Evolutionary conservation across 768 basidiomycete species (phyloP).

Genomic region (Suillus spraguei): DNA sequence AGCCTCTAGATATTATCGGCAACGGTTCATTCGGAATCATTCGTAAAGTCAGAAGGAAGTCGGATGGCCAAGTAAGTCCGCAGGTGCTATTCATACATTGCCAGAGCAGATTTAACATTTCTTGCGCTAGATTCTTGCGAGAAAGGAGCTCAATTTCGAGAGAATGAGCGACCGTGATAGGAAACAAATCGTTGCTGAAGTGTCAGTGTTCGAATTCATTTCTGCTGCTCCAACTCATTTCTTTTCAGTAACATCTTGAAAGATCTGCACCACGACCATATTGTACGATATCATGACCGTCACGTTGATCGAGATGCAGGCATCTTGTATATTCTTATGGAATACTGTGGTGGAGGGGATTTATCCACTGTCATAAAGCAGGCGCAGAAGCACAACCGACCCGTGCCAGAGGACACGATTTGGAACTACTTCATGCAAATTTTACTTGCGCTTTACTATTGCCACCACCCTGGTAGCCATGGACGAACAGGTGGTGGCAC

Average conservation of each 20-base stretch:
- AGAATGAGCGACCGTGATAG: constrained; percentile 95
- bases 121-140: constrained; percentile 68
- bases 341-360: constrained; percentile 98
- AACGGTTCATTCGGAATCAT: constrained; percentile 99
- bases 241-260: constrained; percentile 87
- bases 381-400: constrained; percentile 63
- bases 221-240: not conserved
- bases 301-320: constrained; percentile 89
- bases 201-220: constrained; percentile 56
- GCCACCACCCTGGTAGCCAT: constrained; percentile 74
- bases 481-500: constrained; percentile 48
- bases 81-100: not conserved
- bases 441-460: constrained; percentile 85
- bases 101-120: not conserved
- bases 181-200: constrained; percentile 97
- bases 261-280: constrained; percentile 92
- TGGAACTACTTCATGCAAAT: constrained; percentile 98
- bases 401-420: constrained; percentile 88
- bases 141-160: constrained; percentile 97
- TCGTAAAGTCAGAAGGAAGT: constrained; percentile 85
- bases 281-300: constrained; percentile 93
- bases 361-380: constrained; percentile 86
- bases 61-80: constrained; percentile 74
- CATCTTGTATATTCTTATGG: constrained; percentile 97
- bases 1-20: constrained; percentile 89